These are phyloP conservation scores for Lachnellula arida DNA, from an alignment of 2,329 filamentous ascomycete genomes.

Conservation along the genomic window DNA sequence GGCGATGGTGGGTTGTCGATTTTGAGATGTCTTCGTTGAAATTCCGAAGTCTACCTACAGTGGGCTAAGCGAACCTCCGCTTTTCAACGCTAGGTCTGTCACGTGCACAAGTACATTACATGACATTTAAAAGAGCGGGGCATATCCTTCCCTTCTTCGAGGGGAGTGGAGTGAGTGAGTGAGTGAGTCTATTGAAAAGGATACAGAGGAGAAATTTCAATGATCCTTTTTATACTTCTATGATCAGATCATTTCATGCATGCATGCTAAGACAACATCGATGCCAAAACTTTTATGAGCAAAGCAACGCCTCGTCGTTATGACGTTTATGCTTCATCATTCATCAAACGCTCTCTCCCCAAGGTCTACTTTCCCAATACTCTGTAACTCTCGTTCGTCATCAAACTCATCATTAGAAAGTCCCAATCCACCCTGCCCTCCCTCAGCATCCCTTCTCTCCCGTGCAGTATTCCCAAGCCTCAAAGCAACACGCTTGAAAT, in stretches of 20 bases:
- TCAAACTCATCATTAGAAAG: conserved; percentile 87
- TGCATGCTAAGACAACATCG: neutral
- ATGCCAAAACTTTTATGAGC: conserved; percentile 1
- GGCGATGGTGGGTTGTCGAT: conserved; percentile 29
- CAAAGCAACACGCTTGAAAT: conserved; percentile 90
- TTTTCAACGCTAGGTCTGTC: no score
- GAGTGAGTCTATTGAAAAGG: no score
- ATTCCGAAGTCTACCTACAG: neutral
- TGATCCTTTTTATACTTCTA: neutral
- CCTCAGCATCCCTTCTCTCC: conserved; percentile 87
- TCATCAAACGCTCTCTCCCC: conserved; percentile 46
- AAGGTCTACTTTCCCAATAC: conserved; percentile 83
- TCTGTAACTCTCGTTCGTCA: conserved; percentile 94
- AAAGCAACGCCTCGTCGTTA: neutral
- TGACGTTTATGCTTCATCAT: conserved; percentile 13
- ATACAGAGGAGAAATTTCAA: no score
- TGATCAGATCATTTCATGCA: neutral
- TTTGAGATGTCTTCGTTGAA: conserved; percentile 8
- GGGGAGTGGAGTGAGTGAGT: no score
- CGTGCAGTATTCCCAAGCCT: conserved; percentile 80
- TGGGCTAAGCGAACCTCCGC: no score
- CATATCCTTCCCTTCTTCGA: no score
- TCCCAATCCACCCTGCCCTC: conserved; percentile 79
- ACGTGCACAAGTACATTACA: neutral
- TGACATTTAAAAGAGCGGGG: no score